Evolutionary conservation across 140 eudicot species (phyloP), one percentile per base, ranked within the genome.

Genomic region (Flaveria floridana): DNA sequence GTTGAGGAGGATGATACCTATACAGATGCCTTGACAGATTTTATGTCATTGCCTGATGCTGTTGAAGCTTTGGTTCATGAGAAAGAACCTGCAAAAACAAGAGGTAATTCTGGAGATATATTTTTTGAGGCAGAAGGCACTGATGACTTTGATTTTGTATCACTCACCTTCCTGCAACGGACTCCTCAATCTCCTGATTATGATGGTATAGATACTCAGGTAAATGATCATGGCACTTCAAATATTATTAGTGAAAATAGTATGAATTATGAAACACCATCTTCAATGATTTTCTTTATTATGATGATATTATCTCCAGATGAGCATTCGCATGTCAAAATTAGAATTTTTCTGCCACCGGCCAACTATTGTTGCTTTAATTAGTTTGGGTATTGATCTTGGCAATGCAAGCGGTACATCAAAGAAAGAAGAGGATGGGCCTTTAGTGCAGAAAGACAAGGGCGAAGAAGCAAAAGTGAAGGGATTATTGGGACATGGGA

Each of bases 151-250:
- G 91, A 94, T 82, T 94, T 94, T 79, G 91, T 94, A 9, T 85
- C 97, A 53, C 81, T 94, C 70, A 67, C 83, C 56, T 94, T 88
- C 79, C 68, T 81, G 83, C 86, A 84, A 48, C 83, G 91, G 85
- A 82, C 75, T 81, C 87, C 90, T 57, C 80, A 81, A 61, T 94
- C 96, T 47, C 87, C 89, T 56, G 95, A 94, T 80, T 94, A 94
- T 78, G 91, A 90, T 76, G 99, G 99, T 69, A 87, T 90, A 67
- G 99, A 94, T 76, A 84, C 99, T 71, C 87, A 90, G 96, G 99
- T 93, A 83, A 46, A 28, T 63, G 26, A 30, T 56, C n/a, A 34
- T 48, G 37, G 56, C 76, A 44, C n/a, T 61, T n/a, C 66, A 62
- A 62, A 62, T 68, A 26, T 48, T 46, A 74, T 66, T 57, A 42